Base-by-base conservation (phyloP, 164 flowering plant genomes). In the Malania oleifera region DNA sequence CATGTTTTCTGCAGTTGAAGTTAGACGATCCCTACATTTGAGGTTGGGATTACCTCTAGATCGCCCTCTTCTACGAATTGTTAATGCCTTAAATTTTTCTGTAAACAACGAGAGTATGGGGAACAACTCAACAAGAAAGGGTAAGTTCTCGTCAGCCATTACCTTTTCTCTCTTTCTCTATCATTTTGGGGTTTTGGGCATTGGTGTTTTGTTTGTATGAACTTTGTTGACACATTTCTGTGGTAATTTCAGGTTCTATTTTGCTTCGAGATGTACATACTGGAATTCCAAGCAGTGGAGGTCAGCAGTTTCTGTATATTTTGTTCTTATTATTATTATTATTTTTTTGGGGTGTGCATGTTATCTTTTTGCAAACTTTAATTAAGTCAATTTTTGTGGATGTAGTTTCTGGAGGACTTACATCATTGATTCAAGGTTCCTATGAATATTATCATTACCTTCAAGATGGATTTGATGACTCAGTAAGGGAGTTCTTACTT, bases 401-500 rank as follows among this genome's bases (percentile, higher is more conserved):
- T 43, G 70, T 86, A 89, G 96, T 92, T 66, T 76, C 87, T 54
- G 91, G 96, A 18, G 98, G 96, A 19, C 13, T 62, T 41, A 62
- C 66, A 49, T 85, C 98, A 64, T 65, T 82, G 60, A 72, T 87
- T 60, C 90, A 92, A 71, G 98, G 98, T 55, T 89, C 98, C 44
- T 92, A 92, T 77, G 91, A 84, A 56, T 89, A 92, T 65, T 62
- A 85, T 72, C 98, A 92, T 64, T 92, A 92, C 71, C 95, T 92
- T 71, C 98, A 92, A 68, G 84, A 85, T 76, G 86, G 87, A 37
- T 80, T 78, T 70, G 89, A 92, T 82, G 98, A 92, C 74, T 84
- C 82, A 73, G 98, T 92, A 85, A 77, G 17, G 12, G 10, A 6
- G 9, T 31, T 31, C 9, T 9, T 31, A 4, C n/a, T n/a, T n/a